Base-by-base conservation (phyloP, 495 filamentous ascomycete species). In the Lineolata rhizophorae region DNA sequence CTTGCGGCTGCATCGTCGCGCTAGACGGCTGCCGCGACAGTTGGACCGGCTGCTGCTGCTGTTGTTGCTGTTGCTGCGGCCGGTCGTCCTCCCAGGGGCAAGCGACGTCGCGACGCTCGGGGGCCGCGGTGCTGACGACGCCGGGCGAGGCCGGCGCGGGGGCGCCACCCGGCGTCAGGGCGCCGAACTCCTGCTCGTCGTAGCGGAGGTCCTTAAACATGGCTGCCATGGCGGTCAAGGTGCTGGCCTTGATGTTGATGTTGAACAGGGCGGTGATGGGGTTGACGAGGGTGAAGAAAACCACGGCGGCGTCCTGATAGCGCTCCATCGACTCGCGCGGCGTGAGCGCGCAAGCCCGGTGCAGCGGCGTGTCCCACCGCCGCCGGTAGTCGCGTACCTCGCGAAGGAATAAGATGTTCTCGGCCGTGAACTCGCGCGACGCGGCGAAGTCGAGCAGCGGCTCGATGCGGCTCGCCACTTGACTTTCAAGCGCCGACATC, bases 321-420 rank as follows among this genome's bases (percentile, higher is more conserved):
- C 42, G 43, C 18, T 49, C 40, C 2, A 31, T 32, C 5, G 34
- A 38, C 21, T 47, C 28, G 6, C 35, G 27, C 3, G 39, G 36
- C 9, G 38, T 38, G 6, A 51, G 29, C 8, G 35, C 31, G n/a
- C 20, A 4, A 12, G 25, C 2, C 13, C n/a, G 20, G 29, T 29
- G 11, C 31, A 16, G 13, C 29, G 18, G 10, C 24, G 13, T 8
- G 12, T 22, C 33, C 50, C 50, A 53, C 18, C 42, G 45, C 4
- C 30, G 26, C 27, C 37, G 42, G 34, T 43, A 53, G 40, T 51
- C 46, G 14, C 44, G 46, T 13, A 51, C 46, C 34, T 45, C 41
- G 15, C 37, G 35, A 14, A 53, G 38, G 34, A 53, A 53, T 30
- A 53, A 35, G 30, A 50, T 45, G 33, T 51, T 53, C 22, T 53